These are phyloP conservation scores for Vitis cinerea DNA, from an alignment of 164 flowering plant genomes.

Conservation along the genomic window DNA sequence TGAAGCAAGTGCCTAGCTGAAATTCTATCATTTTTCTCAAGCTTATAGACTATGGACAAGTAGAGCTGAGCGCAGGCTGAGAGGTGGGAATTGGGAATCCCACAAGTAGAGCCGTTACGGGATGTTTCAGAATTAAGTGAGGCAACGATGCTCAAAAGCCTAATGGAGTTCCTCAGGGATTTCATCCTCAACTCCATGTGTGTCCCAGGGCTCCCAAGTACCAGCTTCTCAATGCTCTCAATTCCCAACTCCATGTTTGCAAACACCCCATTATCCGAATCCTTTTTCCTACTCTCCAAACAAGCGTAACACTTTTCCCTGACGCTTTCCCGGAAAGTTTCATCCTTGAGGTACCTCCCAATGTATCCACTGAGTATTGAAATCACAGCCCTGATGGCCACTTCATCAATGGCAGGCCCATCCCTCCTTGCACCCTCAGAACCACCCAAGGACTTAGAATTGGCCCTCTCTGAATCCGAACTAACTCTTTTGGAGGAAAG, in stretches of 20 bases:
- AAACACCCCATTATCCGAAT: slow-evolving; percentile 31
- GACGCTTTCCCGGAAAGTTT: slow-evolving; percentile 32
- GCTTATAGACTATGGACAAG: slow-evolving; percentile 55
- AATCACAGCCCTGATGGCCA: slow-evolving; percentile 49
- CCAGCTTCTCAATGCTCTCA: slow-evolving; percentile 40
- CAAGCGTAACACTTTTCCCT: slow-evolving; percentile 36
- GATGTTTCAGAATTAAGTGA: slow-evolving; percentile 38
- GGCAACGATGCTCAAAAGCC: slow-evolving; percentile 40
- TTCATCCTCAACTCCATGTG: slow-evolving; percentile 36
- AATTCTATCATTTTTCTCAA: slow-evolving; percentile 52
- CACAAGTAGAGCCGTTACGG: slow-evolving; percentile 30
- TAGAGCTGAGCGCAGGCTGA: slow-evolving; percentile 72
- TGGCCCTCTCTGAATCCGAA: slow-evolving; percentile 27
- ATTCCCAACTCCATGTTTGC: slow-evolving; percentile 52
- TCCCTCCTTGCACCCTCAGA: slow-evolving; percentile 11
- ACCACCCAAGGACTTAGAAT: slow-evolving; percentile 9
- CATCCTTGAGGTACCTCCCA: slow-evolving; percentile 46
- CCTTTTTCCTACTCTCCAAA: slow-evolving; percentile 22
- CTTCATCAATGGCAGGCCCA: slow-evolving; percentile 53
- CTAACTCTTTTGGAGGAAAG: slow-evolving; percentile 22
- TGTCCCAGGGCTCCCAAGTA: slow-evolving; percentile 13
- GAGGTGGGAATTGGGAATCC: slow-evolving; percentile 45
- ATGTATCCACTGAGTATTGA: slow-evolving; percentile 59
- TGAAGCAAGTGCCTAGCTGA: slow-evolving; percentile 62
- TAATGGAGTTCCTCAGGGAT: slow-evolving; percentile 33